Conservation (phyloP, 2,329 filamentous ascomycete species). For the Onygenales sp. region DNA sequence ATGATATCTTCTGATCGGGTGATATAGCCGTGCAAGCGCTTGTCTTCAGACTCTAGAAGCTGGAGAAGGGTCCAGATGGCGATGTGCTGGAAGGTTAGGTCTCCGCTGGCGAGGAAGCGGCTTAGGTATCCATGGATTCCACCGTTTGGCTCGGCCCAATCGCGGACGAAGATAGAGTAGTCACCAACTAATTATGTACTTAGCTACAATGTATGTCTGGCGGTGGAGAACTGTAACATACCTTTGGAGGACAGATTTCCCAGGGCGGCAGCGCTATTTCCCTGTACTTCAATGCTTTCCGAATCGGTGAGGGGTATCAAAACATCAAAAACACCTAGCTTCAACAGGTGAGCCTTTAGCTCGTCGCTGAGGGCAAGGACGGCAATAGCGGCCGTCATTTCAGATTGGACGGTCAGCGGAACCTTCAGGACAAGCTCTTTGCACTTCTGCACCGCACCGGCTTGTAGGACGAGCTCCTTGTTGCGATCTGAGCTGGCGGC, state of each 20-base stretch:
- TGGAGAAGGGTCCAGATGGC: constrained; percentile 97
- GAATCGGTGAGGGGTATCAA: constrained; percentile 92
- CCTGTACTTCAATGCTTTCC: constrained; percentile 93
- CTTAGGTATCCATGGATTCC: constrained; percentile 93
- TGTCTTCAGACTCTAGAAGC: constrained; percentile 88
- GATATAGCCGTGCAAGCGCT: constrained; percentile 77
- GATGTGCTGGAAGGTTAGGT: constrained; percentile 97
- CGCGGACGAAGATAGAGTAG: constrained; percentile 89
- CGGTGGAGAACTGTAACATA: constrained; percentile 33
- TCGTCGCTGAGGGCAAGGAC: constrained; percentile 93
- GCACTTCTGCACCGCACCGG: constrained; percentile 95
- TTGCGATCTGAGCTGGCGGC: constrained; percentile 95
- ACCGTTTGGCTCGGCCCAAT: constrained; percentile 86
- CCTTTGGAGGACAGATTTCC: constrained; percentile 97
- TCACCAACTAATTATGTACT: constrained; percentile 62
- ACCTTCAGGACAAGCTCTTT: constrained; percentile 93
- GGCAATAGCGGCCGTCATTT: constrained; percentile 99
- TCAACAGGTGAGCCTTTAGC: constrained; percentile 81
- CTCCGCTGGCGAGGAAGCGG: constrained; percentile 85
- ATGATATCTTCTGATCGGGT: constrained; percentile 85
- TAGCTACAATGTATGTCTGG: constrained; percentile 11
- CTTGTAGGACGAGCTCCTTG: constrained; percentile 94
- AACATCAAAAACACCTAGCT: constrained; percentile 90
- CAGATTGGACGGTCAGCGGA: constrained; percentile 87
- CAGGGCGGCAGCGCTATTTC: constrained; percentile 90